A percentile compares a stretch with the other conserved stretches of the same genome.
Evolutionary conservation across 2,329 filamentous ascomycete species (phyloP).

Genomic region (Fusarium brevicatenulatum): DNA sequence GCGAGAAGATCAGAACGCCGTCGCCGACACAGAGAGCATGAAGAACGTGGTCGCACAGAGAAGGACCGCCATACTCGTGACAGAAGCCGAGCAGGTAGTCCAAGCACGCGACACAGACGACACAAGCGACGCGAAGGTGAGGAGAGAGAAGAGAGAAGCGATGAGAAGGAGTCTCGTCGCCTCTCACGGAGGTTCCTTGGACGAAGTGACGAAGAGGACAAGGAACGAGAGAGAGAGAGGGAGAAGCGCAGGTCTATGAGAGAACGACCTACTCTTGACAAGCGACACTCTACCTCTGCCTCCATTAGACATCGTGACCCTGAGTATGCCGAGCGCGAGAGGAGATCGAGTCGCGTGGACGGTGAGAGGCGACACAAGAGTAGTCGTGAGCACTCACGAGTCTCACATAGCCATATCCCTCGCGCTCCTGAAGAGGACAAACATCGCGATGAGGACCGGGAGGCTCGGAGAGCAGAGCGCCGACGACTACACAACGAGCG

Average conservation of each 20-base stretch:
- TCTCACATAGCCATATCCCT: background rate
- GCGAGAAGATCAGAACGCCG: slow-evolving; percentile 21
- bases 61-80: slow-evolving; percentile 17
- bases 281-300: slow-evolving; percentile 18
- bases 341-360: background rate
- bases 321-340: background rate
- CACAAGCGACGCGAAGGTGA: slow-evolving; percentile 20
- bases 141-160: background rate
- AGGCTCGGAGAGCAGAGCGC: slow-evolving; percentile 21
- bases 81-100: slow-evolving; percentile 12
- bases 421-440: background rate
- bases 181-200: slow-evolving; percentile 7
- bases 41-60: slow-evolving; percentile 7
- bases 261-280: slow-evolving; percentile 15
- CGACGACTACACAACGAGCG: slow-evolving; percentile 17
- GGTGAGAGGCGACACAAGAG: slow-evolving; percentile 9
- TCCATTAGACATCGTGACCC: slow-evolving; percentile 11
- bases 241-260: slow-evolving; percentile 8
- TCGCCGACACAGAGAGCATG: slow-evolving; percentile 19
- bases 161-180: slow-evolving; percentile 21
- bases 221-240: background rate
- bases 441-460: background rate
- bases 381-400: slow-evolving; percentile 12
- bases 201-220: slow-evolving; percentile 9
- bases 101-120: slow-evolving; percentile 10